Conservation (phyloP, 2,329 filamentous ascomycete genomes). For the Stachybotrys chartarum region DNA sequence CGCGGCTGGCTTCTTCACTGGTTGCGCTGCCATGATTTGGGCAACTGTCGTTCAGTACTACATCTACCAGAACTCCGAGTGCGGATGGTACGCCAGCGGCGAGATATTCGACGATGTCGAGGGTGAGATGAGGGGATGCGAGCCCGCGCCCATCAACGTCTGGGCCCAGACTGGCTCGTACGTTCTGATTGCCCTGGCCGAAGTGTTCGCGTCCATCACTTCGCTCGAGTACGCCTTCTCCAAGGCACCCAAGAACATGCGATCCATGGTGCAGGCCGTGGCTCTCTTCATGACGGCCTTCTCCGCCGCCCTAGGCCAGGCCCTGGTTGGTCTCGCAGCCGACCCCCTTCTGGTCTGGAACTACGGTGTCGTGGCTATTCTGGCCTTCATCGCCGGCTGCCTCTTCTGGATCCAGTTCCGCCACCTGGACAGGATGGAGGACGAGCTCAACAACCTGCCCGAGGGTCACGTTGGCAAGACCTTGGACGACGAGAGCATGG, state of each 20-base stretch:
- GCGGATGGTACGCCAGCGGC: constrained; percentile 37
- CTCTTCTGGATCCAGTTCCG: constrained; percentile 63
- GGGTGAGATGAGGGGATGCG: constrained; percentile 30
- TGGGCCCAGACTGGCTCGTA: constrained; percentile 49
- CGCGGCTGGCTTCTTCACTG: constrained; percentile 59
- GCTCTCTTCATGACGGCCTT: constrained; percentile 64
- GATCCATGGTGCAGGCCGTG: constrained; percentile 61
- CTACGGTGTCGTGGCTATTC: constrained; percentile 59
- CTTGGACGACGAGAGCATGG: constrained; percentile 10
- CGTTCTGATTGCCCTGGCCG: constrained; percentile 39
- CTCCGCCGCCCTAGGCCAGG: constrained; percentile 61
- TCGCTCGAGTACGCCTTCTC: constrained; percentile 69
- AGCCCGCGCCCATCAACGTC: constrained; percentile 52
- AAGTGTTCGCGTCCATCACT: constrained; percentile 44
- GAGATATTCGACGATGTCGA: constrained; percentile 15
- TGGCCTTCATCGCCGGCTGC: constrained; percentile 54
- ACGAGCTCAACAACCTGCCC: constrained; percentile 54
- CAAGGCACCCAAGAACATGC: constrained; percentile 72
- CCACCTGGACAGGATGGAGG: constrained; percentile 57
- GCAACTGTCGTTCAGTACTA: constrained; percentile 48
- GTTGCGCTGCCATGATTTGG: constrained; percentile 51
- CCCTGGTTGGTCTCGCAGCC: constrained; percentile 27
- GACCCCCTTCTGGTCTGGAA: constrained; percentile 70
- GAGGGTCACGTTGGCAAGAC: constrained; percentile 21
- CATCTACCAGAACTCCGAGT: constrained; percentile 57